Base-by-base conservation (phyloP, 805 yeast species). In the Pichia cabralensis region DNA sequence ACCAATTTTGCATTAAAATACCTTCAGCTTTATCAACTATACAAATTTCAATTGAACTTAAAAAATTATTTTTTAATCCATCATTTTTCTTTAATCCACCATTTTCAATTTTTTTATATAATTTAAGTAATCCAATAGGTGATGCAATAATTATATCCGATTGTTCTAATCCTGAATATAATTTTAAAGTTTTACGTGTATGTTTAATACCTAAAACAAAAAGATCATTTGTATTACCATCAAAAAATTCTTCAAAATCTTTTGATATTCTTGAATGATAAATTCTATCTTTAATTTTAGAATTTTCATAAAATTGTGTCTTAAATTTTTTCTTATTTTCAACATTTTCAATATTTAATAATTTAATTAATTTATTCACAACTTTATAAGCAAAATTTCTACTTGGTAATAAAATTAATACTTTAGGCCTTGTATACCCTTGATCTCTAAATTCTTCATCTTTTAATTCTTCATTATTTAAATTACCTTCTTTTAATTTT, bases 391-490 rank as follows among this genome's bases (percentile, higher is more conserved):
- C 85, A 8, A 79, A 61, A 45, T 85, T 71, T 49, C 96, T 70
- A 0, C 95, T 84, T 10, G 98, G 97, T 26, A 84, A 61, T 18
- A 92, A 57, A 5, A 89, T 73, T 36, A 92, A 60, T 2, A 80
- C 86, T 49, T 86, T 88, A 1, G 98, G 95, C 42, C 97, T 69
- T 0, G 96, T 88, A 54, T 85, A 92, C 20, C 98, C 97, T 56
- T 92, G 97, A 54, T 92, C 98, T 36, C 94, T 63, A 43, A 69
- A 67, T 47, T 84, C 94, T 10, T 71, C 71, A 40, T 70, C 76
- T 17, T 49, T 45, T 12, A 44, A 47, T 11, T 8, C 13, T 9
- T 53, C 50, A 3, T 47, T 48, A 4, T 41, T 25, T 7, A 4
- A 42, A 23, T 11, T 37, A 3, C 60, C 62, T 33, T 67, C 72